Percentiles rank a stretch among this genome's conserved stretches.
phyloP scores from a whole-genome alignment of 352 stramenopile genomes.

The Blastocystis sp. region DNA sequence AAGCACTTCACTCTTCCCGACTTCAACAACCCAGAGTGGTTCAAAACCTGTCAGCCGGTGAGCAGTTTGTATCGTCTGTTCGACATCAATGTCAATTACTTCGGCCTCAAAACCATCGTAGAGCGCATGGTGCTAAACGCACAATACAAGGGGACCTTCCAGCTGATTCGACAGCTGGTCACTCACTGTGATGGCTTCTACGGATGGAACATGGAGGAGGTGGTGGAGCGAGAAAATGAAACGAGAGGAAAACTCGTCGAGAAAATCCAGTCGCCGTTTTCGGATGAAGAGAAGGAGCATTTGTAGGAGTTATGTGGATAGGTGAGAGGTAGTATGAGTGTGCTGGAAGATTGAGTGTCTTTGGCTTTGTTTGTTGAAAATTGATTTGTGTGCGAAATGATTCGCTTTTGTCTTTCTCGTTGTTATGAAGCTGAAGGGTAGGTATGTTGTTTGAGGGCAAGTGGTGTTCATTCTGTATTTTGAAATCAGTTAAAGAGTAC shows the following conservation, averaged over 20 bases:
- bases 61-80: slow-evolving; percentile 30
- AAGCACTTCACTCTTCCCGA: slow-evolving; percentile 31
- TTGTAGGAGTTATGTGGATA: not conserved
- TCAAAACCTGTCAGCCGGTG: not conserved
- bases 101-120: slow-evolving; percentile 35
- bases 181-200: slow-evolving; percentile 52
- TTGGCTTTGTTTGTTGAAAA: not conserved
- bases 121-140: slow-evolving; percentile 40
- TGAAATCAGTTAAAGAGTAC: no score
- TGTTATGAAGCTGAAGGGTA: no score
- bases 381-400: not conserved
- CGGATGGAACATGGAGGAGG: slow-evolving; percentile 42
- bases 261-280: slow-evolving; percentile 19
- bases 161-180: slow-evolving; percentile 50
- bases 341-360: not conserved
- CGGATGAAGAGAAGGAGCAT: slow-evolving; percentile 43
- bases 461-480: no score
- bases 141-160: slow-evolving; percentile 52
- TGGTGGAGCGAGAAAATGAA: slow-evolving; percentile 38
- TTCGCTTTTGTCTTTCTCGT: no score
- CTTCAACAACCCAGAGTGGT: slow-evolving; percentile 5
- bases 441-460: no score
- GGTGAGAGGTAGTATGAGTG: slow-evolving; percentile 18
- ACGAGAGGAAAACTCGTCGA: slow-evolving; percentile 17
- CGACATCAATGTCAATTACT: slow-evolving; percentile 58